A percentile compares a stretch with the other conserved stretches of the same genome.
Evolutionary conservation across 2,329 filamentous ascomycete genomes (phyloP).

Genomic region (Cladosporium sp.): DNA sequence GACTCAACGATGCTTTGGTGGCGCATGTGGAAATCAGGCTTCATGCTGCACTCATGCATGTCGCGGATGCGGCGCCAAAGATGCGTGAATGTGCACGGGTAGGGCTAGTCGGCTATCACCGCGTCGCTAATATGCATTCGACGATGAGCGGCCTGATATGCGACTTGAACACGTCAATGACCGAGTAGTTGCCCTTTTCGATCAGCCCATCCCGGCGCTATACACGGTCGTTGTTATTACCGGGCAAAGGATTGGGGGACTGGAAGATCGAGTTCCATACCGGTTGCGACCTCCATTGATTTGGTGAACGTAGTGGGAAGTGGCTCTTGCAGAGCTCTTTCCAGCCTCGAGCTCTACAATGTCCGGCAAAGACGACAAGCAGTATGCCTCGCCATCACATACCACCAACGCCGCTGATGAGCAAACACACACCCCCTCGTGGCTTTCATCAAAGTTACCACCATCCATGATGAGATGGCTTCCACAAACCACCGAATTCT

Average conservation of each 20-base stretch:
- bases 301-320: too few species aligned
- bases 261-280: too few species aligned
- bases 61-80: background rate
- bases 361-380: background rate
- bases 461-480: background rate
- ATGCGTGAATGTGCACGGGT: background rate
- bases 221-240: too few species aligned
- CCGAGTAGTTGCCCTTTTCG: too few species aligned
- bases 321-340: too few species aligned
- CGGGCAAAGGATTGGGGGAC: too few species aligned
- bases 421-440: background rate
- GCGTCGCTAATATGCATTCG: background rate
- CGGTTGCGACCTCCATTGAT: too few species aligned
- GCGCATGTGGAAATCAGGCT: background rate
- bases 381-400: background rate
- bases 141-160: too few species aligned
- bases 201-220: too few species aligned
- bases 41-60: too few species aligned
- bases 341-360: background rate
- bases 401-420: background rate
- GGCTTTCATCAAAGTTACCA: background rate
- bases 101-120: background rate
- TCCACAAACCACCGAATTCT: background rate
- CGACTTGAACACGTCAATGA: too few species aligned
- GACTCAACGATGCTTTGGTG: slow-evolving; percentile 1